Evolutionary conservation across 2,329 filamentous ascomycete species (phyloP).

Genomic region (Scleromitrula shiraiana): DNA sequence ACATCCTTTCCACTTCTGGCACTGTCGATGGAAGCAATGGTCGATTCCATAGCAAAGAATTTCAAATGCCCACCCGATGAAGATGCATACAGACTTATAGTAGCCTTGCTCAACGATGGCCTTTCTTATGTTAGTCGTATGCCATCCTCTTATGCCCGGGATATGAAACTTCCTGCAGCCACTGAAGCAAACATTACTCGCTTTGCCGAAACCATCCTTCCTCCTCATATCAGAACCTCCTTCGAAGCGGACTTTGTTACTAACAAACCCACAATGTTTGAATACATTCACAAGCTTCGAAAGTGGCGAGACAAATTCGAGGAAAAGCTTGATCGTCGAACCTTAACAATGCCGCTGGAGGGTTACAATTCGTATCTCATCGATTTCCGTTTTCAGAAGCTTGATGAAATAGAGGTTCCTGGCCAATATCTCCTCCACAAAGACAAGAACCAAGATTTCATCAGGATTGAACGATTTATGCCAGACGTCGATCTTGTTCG

Average conservation of each 20-base stretch:
- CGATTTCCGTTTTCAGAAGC: constrained; percentile 95
- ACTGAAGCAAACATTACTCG: constrained; percentile 95
- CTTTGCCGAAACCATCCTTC: constrained; percentile 93
- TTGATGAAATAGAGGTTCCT: constrained; percentile 96
- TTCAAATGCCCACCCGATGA: constrained; percentile 99
- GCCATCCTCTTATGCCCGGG: constrained; percentile 77
- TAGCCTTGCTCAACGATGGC: constrained; percentile 94
- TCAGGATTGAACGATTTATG: constrained; percentile 93
- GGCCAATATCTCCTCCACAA: constrained; percentile 96
- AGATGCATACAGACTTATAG: constrained; percentile 93
- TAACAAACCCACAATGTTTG: constrained; percentile 93
- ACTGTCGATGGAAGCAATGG: constrained; percentile 98
- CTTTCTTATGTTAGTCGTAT: constrained; percentile 85
- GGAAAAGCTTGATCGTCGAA: constrained; percentile 84
- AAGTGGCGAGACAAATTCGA: constrained; percentile 97
- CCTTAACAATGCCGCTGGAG: constrained; percentile 48
- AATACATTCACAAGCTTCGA: constrained; percentile 95
- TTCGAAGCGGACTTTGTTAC: constrained; percentile 97
- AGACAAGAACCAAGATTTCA: constrained; percentile 98
- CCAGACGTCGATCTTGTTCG: constrained; percentile 91
- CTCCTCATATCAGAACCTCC: constrained; percentile 86
- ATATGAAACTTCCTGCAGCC: constrained; percentile 79
- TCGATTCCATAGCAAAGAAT: constrained; percentile 96
- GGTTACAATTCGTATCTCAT: constrained; percentile 83
- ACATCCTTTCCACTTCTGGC: constrained; percentile 94